Conservation (phyloP, 1,284 basidiomycete genomes). For the Kalmanozyma brasiliensis region DNA sequence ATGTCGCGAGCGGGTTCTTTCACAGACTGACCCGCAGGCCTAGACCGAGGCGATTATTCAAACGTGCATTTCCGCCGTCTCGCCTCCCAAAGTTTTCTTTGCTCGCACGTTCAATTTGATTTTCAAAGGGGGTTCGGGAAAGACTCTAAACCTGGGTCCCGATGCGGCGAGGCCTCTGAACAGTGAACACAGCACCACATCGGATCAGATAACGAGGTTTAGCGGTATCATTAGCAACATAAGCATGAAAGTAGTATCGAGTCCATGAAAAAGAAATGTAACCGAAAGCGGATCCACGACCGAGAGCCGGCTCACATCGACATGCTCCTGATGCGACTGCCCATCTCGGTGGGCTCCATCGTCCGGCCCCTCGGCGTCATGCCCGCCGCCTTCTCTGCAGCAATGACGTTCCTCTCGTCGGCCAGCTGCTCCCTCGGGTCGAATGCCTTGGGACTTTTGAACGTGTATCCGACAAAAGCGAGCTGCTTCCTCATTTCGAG, state of each 20-base stretch:
- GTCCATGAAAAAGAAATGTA: background rate
- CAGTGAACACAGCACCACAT: no score
- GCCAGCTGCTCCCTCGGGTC: constrained; percentile 50
- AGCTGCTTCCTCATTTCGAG: constrained; percentile 88
- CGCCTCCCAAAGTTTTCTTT: no score
- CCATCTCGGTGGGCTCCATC: constrained; percentile 41
- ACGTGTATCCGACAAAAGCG: constrained; percentile 76
- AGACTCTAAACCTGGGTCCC: no score
- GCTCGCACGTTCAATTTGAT: no score
- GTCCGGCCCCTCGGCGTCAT: constrained; percentile 25
- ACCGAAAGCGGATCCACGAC: background rate
- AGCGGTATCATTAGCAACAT: background rate
- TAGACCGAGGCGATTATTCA: no score
- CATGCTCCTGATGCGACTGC: constrained; percentile 59
- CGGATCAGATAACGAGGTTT: background rate
- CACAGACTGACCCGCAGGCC: no score
- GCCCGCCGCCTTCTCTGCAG: constrained; percentile 38
- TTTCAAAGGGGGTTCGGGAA: no score
- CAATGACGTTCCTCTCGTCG: constrained; percentile 42
- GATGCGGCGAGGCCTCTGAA: no score
- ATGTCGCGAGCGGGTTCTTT: no score
- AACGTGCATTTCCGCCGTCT: no score
- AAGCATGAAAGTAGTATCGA: background rate
- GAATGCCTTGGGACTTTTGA: constrained; percentile 60
- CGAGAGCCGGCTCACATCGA: no score